phyloP scores from a whole-genome alignment of 1,284 basidiomycete genomes.

The Cystobasidium slooffiae region DNA sequence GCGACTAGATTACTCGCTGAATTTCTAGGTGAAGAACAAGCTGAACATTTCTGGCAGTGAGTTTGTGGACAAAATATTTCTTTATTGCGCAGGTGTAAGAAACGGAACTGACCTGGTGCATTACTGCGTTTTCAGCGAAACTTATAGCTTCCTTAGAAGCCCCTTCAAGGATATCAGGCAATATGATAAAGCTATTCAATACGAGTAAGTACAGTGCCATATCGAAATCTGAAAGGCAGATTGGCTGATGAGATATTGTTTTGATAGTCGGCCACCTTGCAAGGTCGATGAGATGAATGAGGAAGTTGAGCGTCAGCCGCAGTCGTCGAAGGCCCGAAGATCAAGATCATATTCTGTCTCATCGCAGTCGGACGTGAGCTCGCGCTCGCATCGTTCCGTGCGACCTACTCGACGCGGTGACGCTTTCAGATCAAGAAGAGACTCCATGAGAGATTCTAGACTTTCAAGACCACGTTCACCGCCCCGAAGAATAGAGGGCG shows the following conservation, averaged over 20 bases:
- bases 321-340: background rate
- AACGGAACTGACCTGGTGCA: background rate
- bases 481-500: background rate
- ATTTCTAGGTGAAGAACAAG: constrained; percentile 51
- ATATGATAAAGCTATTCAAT: constrained; percentile 42
- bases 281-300: constrained; percentile 5
- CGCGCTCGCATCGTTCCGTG: background rate
- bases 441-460: no score
- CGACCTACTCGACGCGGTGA: background rate
- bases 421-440: no score
- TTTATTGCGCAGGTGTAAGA: background rate
- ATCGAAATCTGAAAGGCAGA: background rate
- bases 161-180: constrained; percentile 40
- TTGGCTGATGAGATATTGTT: background rate
- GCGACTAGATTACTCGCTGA: constrained; percentile 53
- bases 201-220: constrained; percentile 28
- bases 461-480: background rate
- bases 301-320: background rate
- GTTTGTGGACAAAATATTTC: background rate
- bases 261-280: constrained; percentile 30
- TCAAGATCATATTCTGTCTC: background rate
- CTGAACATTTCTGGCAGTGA: constrained; percentile 51
- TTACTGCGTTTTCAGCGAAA: constrained; percentile 13
- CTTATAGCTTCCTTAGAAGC: constrained; percentile 36
- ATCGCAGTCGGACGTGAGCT: background rate